A percentile compares a stretch with the other conserved stretches of the same genome.
These are phyloP conservation scores for Monilinia fructicola DNA, from an alignment of 2,329 filamentous ascomycete species.

Conservation along the genomic window DNA sequence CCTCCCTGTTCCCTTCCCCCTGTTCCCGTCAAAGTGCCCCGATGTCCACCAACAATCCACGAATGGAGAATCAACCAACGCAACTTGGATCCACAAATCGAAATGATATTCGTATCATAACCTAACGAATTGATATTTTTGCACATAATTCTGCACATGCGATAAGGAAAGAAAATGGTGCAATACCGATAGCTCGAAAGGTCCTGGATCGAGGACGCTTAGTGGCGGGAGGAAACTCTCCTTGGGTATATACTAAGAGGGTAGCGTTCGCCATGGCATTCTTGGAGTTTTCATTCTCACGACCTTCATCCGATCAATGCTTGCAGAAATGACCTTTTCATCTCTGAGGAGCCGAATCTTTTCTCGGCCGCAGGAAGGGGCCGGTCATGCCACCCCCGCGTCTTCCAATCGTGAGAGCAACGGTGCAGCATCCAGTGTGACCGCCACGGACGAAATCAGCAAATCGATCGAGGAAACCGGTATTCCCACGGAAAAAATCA, in stretches of 20 bases:
- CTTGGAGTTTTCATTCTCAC: neutral
- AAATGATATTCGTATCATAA: neutral
- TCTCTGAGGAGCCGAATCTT: slow-evolving; percentile 15
- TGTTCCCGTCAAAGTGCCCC: neutral
- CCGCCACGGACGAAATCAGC: slow-evolving; percentile 13
- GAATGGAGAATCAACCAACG: neutral
- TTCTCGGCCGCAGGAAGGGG: neutral
- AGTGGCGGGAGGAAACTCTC: neutral
- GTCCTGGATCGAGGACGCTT: slow-evolving; percentile 1
- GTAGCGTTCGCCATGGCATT: slow-evolving; percentile 6
- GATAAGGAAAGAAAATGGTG: slow-evolving; percentile 11
- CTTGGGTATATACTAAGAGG: neutral
- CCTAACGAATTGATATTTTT: too few species aligned
- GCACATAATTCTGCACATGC: neutral
- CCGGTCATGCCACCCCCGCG: neutral
- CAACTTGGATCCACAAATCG: slow-evolving; percentile 4
- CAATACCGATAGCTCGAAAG: slow-evolving; percentile 8
- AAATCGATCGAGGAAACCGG: slow-evolving; percentile 14
- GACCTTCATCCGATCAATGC: neutral
- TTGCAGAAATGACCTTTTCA: slow-evolving; percentile 12
- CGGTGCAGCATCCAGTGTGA: slow-evolving; percentile 11
- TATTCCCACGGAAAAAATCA: neutral
- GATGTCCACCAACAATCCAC: neutral
- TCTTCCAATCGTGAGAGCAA: neutral
- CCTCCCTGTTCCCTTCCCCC: too few species aligned